Percentiles rank a stretch among this genome's conserved stretches.
These are phyloP conservation scores for Macrophomina tecta DNA, from an alignment of 2,329 filamentous ascomycete genomes.

Conservation along the genomic window DNA sequence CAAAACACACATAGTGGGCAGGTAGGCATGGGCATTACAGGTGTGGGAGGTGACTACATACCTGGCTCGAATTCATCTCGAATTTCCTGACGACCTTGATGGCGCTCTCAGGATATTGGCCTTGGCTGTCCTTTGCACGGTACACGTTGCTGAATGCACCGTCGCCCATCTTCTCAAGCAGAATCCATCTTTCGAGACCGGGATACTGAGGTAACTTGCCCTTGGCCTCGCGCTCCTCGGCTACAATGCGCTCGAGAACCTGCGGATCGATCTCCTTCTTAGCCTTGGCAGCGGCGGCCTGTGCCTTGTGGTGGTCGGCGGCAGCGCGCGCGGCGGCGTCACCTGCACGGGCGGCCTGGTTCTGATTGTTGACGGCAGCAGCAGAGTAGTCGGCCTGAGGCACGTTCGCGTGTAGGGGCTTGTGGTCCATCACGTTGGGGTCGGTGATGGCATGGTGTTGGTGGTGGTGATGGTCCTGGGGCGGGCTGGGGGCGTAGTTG, in stretches of 20 bases:
- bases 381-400: constrained; percentile 65
- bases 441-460: constrained; percentile 64
- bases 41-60: constrained; percentile 63
- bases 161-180: constrained; percentile 97
- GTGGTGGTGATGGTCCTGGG: constrained; percentile 61
- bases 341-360: constrained; percentile 72
- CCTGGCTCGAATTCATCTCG: constrained; percentile 98
- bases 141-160: constrained; percentile 99
- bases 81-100: constrained; percentile 99
- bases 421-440: constrained; percentile 66
- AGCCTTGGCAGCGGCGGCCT: constrained; percentile 50
- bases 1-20: constrained; percentile 29
- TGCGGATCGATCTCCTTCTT: constrained; percentile 60
- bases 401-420: constrained; percentile 57
- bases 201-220: constrained; percentile 86
- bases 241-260: constrained; percentile 83
- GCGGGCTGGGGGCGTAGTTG: constrained; percentile 44
- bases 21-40: constrained; percentile 21
- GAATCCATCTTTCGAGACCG: constrained; percentile 81
- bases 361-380: constrained; percentile 65
- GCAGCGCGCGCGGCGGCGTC: constrained; percentile 68
- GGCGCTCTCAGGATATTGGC: constrained; percentile 78
- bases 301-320: constrained; percentile 65
- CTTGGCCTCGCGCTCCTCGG: constrained; percentile 86
- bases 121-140: constrained; percentile 77